A percentile compares a stretch with the other conserved stretches of the same genome.
Evolutionary conservation across 1,284 basidiomycete genomes (phyloP).

Genomic region (Cutaneotrichosporon cyanovorans): DNA sequence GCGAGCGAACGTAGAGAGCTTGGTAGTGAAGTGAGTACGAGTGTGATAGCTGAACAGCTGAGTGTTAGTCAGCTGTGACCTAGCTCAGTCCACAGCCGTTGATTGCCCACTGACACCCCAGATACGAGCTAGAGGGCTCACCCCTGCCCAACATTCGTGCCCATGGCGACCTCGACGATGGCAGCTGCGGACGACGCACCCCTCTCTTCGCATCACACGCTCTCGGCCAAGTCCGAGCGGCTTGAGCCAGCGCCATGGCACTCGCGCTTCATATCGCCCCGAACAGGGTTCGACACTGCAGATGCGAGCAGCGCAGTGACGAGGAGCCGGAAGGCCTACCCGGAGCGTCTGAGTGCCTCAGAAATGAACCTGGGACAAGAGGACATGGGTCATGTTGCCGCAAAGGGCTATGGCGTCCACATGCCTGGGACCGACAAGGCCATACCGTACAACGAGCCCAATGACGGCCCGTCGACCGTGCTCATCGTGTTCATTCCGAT

Average conservation of each 20-base stretch:
- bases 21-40: too few species aligned
- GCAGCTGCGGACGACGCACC: constrained; percentile 20
- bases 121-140: too few species aligned
- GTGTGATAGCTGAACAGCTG: too few species aligned
- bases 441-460: background rate
- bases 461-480: constrained; percentile 29
- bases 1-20: too few species aligned
- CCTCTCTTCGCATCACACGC: constrained; percentile 8
- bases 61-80: too few species aligned
- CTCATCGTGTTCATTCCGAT: constrained; percentile 57
- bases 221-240: constrained; percentile 4
- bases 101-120: too few species aligned
- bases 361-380: too few species aligned
- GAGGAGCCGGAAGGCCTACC: background rate
- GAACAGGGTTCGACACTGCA: constrained; percentile 7
- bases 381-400: too few species aligned
- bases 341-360: background rate
- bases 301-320: background rate
- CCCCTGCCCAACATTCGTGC: too few species aligned
- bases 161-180: constrained; percentile 35
- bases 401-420: too few species aligned
- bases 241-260: constrained; percentile 22
- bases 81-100: too few species aligned
- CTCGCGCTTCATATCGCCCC: constrained; percentile 25
- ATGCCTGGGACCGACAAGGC: too few species aligned